Percentiles rank a stretch among this genome's conserved stretches.
Conservation (phyloP, 768 basidiomycete genomes). For the Phanerodontia chrysosporium region DNA sequence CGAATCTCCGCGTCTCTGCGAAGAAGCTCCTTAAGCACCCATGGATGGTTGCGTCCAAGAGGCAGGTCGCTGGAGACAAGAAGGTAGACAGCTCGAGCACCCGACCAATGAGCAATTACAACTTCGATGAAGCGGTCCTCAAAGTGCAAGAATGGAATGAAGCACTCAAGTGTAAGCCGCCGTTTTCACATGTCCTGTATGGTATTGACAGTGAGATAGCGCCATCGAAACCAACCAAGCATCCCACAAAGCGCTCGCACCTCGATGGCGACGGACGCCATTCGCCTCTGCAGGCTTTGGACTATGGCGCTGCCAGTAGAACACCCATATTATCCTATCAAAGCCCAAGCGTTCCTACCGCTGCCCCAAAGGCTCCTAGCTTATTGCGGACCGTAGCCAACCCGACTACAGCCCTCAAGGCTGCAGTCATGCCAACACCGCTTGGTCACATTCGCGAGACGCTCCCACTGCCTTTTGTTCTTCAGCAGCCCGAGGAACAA, state of each 20-base stretch:
- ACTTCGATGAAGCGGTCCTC: conserved; percentile 90
- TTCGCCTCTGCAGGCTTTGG: conserved; percentile 29
- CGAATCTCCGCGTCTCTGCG: conserved; percentile 89
- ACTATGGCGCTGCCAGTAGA: conserved; percentile 13
- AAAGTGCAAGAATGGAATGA: conserved; percentile 99
- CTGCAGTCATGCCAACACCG: conserved; percentile 11
- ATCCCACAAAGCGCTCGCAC: conserved; percentile 38
- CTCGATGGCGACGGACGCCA: conserved; percentile 29
- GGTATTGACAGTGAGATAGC: conserved; percentile 37
- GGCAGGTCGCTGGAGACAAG: conserved; percentile 54
- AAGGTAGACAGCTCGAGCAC: conserved; percentile 31
- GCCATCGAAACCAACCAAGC: conserved; percentile 71
- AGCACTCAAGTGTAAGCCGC: conserved; percentile 73
- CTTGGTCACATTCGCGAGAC: conserved; percentile 25
- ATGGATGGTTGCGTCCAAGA: conserved; percentile 89
- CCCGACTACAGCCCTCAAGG: neutral
- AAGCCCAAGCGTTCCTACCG: neutral
- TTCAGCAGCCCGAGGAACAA: conserved; percentile 78
- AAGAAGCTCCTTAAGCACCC: conserved; percentile 90
- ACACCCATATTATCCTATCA: conserved; percentile 14
- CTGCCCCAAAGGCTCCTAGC: neutral
- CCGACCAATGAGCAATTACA: conserved; percentile 72
- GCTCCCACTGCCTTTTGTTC: conserved; percentile 57
- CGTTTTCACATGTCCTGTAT: conserved; percentile 8
- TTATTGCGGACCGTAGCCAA: conserved; percentile 11